These are phyloP conservation scores for Neoboletus brunneissimus DNA, from an alignment of 768 basidiomycete genomes.

Conservation along the genomic window DNA sequence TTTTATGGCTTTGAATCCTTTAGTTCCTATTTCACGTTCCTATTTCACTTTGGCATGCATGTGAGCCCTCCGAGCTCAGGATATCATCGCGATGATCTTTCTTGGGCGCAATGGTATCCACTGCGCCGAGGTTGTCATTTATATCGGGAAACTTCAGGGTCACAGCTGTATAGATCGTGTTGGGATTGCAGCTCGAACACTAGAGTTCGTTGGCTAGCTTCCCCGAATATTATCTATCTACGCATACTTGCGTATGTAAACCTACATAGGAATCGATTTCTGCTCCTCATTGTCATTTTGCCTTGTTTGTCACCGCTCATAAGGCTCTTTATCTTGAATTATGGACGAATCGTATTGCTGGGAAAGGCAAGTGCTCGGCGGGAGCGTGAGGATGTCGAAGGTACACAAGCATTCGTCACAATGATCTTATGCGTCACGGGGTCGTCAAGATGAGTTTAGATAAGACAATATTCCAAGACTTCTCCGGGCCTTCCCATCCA, in stretches of 20 bases:
- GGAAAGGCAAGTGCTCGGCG: neutral
- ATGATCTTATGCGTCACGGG: slow-evolving; percentile 13
- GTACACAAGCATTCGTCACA: neutral
- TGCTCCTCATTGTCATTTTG: neutral
- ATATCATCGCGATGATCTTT: slow-evolving; percentile 5
- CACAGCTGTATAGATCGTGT: slow-evolving; percentile 1
- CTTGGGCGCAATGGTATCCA: slow-evolving; percentile 1
- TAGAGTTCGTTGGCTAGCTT: slow-evolving; percentile 11
- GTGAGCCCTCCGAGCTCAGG: neutral
- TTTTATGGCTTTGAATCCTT: too few species aligned
- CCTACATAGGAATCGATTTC: neutral
- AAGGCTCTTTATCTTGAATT: neutral
- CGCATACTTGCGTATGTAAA: neutral
- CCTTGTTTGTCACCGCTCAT: neutral
- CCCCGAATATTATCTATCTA: slow-evolving; percentile 8
- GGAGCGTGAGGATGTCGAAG: neutral
- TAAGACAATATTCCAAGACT: slow-evolving; percentile 49
- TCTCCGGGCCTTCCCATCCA: slow-evolving; percentile 85
- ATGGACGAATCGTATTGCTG: slow-evolving; percentile 1
- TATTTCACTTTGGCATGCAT: slow-evolving; percentile 8
- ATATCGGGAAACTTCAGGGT: neutral
- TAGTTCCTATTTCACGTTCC: neutral
- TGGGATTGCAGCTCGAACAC: slow-evolving; percentile 3
- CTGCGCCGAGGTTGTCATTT: neutral
- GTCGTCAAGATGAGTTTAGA: slow-evolving; percentile 9